These are phyloP conservation scores for Colletotrichum acutatum DNA, from an alignment of 2,329 filamentous ascomycete species.

Conservation along the genomic window DNA sequence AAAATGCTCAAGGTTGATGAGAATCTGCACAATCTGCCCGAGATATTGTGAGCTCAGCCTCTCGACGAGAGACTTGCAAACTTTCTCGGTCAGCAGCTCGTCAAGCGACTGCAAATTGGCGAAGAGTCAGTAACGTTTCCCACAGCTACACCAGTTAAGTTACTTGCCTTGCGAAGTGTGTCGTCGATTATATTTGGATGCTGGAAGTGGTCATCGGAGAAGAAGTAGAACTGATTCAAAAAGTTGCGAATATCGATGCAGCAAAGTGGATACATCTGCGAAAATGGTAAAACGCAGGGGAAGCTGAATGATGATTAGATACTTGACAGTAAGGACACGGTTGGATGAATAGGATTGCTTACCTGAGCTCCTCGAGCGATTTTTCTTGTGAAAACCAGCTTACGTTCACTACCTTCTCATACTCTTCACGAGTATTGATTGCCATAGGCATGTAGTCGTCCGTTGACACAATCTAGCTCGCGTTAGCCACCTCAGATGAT, in stretches of 20 bases:
- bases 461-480: conserved; percentile 75
- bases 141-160: background rate
- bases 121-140: background rate
- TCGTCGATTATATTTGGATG: conserved; percentile 91
- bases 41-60: conserved; percentile 91
- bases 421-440: conserved; percentile 89
- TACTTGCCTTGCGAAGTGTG: conserved; percentile 78
- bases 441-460: conserved; percentile 99
- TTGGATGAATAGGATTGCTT: conserved; percentile 42
- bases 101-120: conserved; percentile 76
- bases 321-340: background rate
- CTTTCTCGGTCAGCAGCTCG: conserved; percentile 90
- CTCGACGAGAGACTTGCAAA: conserved; percentile 90
- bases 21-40: conserved; percentile 97
- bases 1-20: conserved; percentile 98
- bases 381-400: conserved; percentile 95
- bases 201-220: conserved; percentile 95
- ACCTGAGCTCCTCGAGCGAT: conserved; percentile 78
- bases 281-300: conserved; percentile 95
- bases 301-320: conserved; percentile 67
- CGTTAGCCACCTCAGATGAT: conserved; percentile 32
- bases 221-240: conserved; percentile 97
- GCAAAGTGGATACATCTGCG: conserved; percentile 98
- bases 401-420: conserved; percentile 94
- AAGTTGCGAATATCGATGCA: conserved; percentile 99